A percentile compares a stretch with the other conserved stretches of the same genome.
phyloP scores from a whole-genome alignment of 2,329 filamentous ascomycete genomes.

The Purpureocillium takamizusanense region DNA sequence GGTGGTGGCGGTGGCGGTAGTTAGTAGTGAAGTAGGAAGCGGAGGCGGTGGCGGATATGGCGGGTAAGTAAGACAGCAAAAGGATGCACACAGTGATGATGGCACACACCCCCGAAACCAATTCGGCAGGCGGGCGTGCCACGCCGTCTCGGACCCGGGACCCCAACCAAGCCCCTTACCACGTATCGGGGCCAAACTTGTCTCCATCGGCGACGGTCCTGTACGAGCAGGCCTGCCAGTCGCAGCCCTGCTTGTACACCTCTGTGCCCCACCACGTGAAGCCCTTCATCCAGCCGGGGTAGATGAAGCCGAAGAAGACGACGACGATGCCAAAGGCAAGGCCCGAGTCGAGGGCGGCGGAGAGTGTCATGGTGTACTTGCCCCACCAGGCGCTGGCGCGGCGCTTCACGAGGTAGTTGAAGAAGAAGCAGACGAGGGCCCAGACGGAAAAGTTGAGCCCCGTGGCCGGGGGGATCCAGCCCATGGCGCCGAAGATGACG shows the following conservation, averaged over 20 bases:
- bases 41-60: no score
- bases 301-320: constrained; percentile 81
- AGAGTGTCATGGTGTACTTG: constrained; percentile 86
- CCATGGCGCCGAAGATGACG: constrained; percentile 72
- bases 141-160: no score
- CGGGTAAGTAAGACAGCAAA: no score
- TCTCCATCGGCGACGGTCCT: constrained; percentile 52
- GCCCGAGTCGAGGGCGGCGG: constrained; percentile 73
- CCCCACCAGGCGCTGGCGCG: constrained; percentile 72
- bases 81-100: no score
- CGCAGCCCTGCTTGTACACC: constrained; percentile 74
- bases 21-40: no score
- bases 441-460: constrained; percentile 85
- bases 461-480: constrained; percentile 80
- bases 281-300: constrained; percentile 61
- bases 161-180: constrained; percentile 36
- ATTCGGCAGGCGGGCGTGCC: no score
- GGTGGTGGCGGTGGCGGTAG: no score
- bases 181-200: constrained; percentile 56
- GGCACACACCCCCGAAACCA: no score
- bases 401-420: constrained; percentile 68
- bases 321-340: constrained; percentile 75
- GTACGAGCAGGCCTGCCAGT: constrained; percentile 75
- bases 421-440: constrained; percentile 76
- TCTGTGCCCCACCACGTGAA: constrained; percentile 89